These are phyloP conservation scores for Limonomyces culmigenus DNA, from an alignment of 1,284 basidiomycete species.

Conservation along the genomic window DNA sequence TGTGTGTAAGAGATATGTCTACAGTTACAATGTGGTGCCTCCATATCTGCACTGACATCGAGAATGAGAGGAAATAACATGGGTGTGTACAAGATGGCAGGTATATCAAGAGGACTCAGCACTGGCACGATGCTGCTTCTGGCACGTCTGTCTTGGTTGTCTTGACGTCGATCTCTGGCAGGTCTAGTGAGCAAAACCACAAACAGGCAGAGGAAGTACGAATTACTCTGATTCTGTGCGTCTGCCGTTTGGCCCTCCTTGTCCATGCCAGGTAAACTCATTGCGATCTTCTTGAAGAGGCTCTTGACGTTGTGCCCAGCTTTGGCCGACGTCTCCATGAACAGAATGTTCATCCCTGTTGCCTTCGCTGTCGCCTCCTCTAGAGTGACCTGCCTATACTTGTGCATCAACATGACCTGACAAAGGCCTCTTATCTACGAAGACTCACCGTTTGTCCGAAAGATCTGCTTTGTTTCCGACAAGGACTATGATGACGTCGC, in stretches of 20 bases:
- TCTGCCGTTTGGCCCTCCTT: slow-evolving; percentile 60
- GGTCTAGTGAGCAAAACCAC: slow-evolving; percentile 5
- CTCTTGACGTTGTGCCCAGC: slow-evolving; percentile 99
- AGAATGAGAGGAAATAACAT: neutral
- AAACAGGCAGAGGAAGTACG: slow-evolving; percentile 3
- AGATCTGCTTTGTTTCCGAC: slow-evolving; percentile 99
- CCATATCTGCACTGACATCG: neutral
- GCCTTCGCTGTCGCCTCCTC: slow-evolving; percentile 93
- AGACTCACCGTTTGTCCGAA: slow-evolving; percentile 78
- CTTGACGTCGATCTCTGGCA: slow-evolving; percentile 70
- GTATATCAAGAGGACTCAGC: slow-evolving; percentile 33
- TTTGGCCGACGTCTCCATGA: slow-evolving; percentile 99
- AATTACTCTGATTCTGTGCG: slow-evolving; percentile 56
- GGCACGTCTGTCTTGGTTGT: slow-evolving; percentile 48
- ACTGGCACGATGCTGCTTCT: slow-evolving; percentile 64
- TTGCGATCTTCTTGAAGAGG: slow-evolving; percentile 97
- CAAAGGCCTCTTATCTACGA: too few relatives aligned
- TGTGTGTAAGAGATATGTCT: too few relatives aligned
- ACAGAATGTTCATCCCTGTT: slow-evolving; percentile 92
- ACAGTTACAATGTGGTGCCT: too few relatives aligned
- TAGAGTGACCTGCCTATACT: slow-evolving; percentile 83
- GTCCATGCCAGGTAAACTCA: slow-evolving; percentile 94
- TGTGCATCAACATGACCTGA: too few relatives aligned
- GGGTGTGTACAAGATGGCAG: too few relatives aligned
- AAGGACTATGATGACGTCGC: slow-evolving; percentile 96